phyloP scores from a whole-genome alignment of 106 monocot species.

The Iris macrosiphon region DNA sequence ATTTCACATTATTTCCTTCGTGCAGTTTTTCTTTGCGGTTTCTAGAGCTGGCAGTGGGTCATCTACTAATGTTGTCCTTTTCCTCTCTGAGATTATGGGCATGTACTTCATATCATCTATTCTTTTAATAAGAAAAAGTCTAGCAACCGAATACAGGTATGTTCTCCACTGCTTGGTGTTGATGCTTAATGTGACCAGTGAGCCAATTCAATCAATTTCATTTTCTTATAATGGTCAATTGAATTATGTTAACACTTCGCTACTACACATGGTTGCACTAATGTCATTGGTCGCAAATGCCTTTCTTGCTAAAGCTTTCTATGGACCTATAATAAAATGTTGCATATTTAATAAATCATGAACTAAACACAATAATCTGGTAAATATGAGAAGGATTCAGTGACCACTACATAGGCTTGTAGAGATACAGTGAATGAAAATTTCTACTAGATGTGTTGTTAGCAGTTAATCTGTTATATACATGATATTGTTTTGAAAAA shows the following conservation, averaged over 20 bases:
- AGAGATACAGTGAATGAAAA: no score
- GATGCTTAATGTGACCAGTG: not conserved
- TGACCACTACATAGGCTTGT: no score
- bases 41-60: slow-evolving; percentile 95
- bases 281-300: no score
- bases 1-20: slow-evolving; percentile 8
- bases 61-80: slow-evolving; percentile 92
- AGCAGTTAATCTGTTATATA: no score
- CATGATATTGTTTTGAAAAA: no score
- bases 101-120: slow-evolving; percentile 98
- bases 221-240: not conserved
- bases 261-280: no score
- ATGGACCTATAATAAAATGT: no score
- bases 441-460: not conserved
- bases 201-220: not conserved
- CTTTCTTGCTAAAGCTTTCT: no score
- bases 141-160: slow-evolving; percentile 96
- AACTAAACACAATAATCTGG: no score
- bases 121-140: slow-evolving; percentile 89
- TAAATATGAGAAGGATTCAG: no score
- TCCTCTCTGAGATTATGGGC: slow-evolving; percentile 98
- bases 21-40: slow-evolving; percentile 98
- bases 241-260: not conserved
- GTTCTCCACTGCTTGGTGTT: not conserved
- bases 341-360: no score